Base-by-base conservation (phyloP, 1,284 basidiomycete species). In the Ceratobasidium sp. region DNA sequence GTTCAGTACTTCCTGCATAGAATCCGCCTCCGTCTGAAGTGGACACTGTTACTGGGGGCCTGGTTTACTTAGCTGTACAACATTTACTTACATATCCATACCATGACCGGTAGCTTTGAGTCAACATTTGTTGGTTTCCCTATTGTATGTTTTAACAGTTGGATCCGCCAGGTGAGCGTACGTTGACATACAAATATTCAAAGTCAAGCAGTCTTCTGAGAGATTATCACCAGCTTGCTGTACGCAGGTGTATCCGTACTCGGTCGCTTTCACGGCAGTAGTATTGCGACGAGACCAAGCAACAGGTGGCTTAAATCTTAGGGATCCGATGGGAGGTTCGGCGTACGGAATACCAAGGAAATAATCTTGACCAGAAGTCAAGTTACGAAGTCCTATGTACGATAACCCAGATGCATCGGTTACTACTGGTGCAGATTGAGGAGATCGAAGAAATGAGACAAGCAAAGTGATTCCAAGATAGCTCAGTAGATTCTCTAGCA, bases 341-440 rank as follows among this genome's bases (percentile, higher is more conserved):
- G 73, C 73, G 30, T 50, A 74, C 1, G 73, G 73, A 30, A 74
- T 72, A 26, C 73, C 73, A 14, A 74, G 73, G 36, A 74, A 74
- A 28, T 72, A 70, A 32, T 74, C 74, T 41, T 71, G 65, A 18
- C 53, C 48, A 58, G 59, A 62, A 14, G 61, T 57, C 9, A 59
- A 32, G 30, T 65, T 57, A 16, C 58, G 67, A 52, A 65, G 36
- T 9, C 71, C 71, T 12, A n/a, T n/a, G 34, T 62, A 62, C 3
- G 60, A 62, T n/a, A 62, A 43, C 10, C 60, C 60, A 48, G 43
- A 62, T 4, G 5, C 3, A 6, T 30, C 60, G 23, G 53, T 30
- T 55, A 55, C 28, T 28, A 32, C 18, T 2, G 53, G 53, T 3
- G 28, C 28, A n/a, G 53, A n/a, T 6, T 30, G 28, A 14, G 23